These are phyloP conservation scores for Penicillium sclerotigenum DNA, from an alignment of 2,329 filamentous ascomycete genomes.

Conservation along the genomic window DNA sequence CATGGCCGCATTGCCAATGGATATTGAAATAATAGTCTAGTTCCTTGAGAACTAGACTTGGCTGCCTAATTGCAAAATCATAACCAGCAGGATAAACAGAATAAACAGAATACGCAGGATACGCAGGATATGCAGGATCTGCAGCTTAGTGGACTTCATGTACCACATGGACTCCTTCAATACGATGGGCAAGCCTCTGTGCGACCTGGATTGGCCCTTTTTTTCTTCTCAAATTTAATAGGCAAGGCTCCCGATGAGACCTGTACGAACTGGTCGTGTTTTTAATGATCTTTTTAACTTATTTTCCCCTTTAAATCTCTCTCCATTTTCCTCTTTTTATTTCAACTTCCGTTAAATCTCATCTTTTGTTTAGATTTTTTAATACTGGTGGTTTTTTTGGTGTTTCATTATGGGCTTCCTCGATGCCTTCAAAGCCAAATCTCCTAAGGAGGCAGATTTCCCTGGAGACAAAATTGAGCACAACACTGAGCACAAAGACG, in stretches of 20 bases:
- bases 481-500: background rate
- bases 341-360: background rate
- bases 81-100: too few species aligned
- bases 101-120: background rate
- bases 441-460: constrained; percentile 9
- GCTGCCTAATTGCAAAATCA: background rate
- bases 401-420: constrained; percentile 7
- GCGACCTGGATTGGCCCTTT: constrained; percentile 7
- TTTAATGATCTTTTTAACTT: constrained; percentile 13
- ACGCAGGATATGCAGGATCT: constrained; percentile 4
- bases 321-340: background rate
- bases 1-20: background rate
- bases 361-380: background rate
- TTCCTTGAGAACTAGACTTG: background rate
- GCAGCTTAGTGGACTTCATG: constrained; percentile 1
- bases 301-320: background rate
- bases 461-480: background rate
- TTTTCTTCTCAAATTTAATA: constrained; percentile 7
- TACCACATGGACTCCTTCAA: constrained; percentile 7
- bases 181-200: background rate
- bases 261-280: constrained; percentile 21
- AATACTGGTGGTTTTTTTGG: background rate
- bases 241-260: constrained; percentile 25
- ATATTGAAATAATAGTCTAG: background rate
- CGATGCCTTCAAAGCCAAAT: constrained; percentile 4